phyloP scores from a whole-genome alignment of 208 protist genomes.

The Acanthamoeba healyi region DNA sequence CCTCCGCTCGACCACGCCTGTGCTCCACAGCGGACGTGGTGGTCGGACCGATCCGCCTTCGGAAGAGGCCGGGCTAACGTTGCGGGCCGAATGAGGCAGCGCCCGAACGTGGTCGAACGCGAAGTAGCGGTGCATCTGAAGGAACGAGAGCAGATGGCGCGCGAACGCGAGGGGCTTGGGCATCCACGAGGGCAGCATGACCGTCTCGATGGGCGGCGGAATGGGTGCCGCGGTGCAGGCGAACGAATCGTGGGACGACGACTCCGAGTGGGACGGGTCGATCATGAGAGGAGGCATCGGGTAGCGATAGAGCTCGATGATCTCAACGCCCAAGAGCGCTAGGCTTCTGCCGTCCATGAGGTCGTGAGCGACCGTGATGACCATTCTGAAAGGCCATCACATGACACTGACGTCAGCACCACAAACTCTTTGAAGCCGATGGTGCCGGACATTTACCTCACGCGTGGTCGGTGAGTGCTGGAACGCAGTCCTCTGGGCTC shows the following conservation, averaged over 20 bases:
- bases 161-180: not conserved
- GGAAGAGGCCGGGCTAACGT: not conserved
- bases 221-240: not conserved
- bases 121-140: not conserved
- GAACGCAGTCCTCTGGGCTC: too few species aligned
- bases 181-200: not conserved
- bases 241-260: too few species aligned
- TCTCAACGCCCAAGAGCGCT: not conserved
- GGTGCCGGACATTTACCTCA: too few species aligned
- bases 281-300: not conserved
- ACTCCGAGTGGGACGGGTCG: not conserved
- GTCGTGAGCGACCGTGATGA: not conserved
- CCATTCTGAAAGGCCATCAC: too few species aligned
- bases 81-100: not conserved
- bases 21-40: not conserved
- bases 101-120: not conserved
- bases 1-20: not conserved
- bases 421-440: too few species aligned
- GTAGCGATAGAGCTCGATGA: not conserved
- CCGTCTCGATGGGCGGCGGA: not conserved
- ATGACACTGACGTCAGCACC: too few species aligned
- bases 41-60: not conserved
- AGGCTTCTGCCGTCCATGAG: not conserved
- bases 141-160: not conserved
- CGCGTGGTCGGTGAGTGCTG: too few species aligned